phyloP scores from a whole-genome alignment of 2,329 filamentous ascomycete species.

The Neospermospora avenae region DNA sequence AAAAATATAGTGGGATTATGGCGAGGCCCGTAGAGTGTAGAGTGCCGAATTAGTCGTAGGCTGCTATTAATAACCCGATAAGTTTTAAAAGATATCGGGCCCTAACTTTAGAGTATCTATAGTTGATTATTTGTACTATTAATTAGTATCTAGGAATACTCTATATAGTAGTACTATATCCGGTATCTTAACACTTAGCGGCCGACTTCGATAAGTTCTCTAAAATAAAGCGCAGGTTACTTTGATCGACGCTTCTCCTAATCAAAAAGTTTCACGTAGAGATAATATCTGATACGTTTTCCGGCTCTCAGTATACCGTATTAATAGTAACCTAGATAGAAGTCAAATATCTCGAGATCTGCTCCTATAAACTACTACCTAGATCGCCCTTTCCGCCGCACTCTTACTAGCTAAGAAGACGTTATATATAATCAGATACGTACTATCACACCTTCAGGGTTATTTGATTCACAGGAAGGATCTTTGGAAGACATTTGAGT shows the following conservation, averaged over 20 bases:
- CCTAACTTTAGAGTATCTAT: background rate
- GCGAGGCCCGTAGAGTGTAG: background rate
- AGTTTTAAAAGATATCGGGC: background rate
- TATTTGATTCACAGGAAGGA: background rate
- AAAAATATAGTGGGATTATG: background rate
- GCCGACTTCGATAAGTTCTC: background rate
- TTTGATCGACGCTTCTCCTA: background rate
- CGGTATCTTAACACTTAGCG: background rate
- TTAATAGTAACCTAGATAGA: background rate
- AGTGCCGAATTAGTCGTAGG: constrained; percentile 6
- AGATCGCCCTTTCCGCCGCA: background rate
- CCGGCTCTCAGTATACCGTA: background rate
- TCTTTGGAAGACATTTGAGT: background rate
- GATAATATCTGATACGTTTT: background rate
- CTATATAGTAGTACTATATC: constrained; percentile 35
- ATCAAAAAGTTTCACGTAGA: background rate
- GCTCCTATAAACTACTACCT: background rate
- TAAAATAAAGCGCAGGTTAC: background rate
- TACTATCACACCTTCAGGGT: background rate
- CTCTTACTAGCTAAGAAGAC: background rate
- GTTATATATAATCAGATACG: background rate
- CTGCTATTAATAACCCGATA: background rate
- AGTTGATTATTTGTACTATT: background rate
- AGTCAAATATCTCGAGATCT: background rate
- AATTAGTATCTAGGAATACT: constrained; percentile 27